Evolutionary conservation across 1,284 basidiomycete species (phyloP).

Genomic region (Dichomitus squalens): DNA sequence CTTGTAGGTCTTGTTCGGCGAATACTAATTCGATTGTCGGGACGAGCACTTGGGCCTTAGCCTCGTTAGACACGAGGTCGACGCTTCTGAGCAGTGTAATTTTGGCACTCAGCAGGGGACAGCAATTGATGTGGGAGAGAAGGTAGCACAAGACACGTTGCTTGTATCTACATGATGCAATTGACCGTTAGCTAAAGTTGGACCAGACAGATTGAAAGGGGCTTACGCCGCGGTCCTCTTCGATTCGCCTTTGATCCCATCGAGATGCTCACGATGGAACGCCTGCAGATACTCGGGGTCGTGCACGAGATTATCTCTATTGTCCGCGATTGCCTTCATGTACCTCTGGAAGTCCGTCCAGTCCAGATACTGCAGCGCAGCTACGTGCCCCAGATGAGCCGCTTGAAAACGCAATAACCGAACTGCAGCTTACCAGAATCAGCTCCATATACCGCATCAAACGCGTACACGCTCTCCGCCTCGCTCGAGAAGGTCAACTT

Average conservation of each 20-base stretch:
- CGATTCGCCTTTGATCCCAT: constrained; percentile 48
- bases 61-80: constrained; percentile 59
- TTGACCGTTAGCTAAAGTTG: constrained; percentile 8
- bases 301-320: constrained; percentile 66
- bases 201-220: background rate
- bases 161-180: constrained; percentile 59
- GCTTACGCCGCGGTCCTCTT: constrained; percentile 69
- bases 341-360: constrained; percentile 74
- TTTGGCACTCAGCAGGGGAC: constrained; percentile 53
- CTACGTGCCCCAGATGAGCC: constrained; percentile 36
- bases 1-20: constrained; percentile 26
- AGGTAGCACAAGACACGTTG: constrained; percentile 79
- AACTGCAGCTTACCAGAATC: constrained; percentile 52
- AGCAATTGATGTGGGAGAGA: constrained; percentile 78
- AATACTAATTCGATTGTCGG: constrained; percentile 58
- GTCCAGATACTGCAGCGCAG: constrained; percentile 78
- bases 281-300: constrained; percentile 66
- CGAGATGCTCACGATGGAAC: constrained; percentile 67
- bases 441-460: constrained; percentile 82
- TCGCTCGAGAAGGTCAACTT: constrained; percentile 45
- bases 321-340: constrained; percentile 54
- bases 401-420: background rate
- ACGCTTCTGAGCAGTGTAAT: constrained; percentile 63
- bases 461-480: constrained; percentile 71
- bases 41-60: constrained; percentile 66